phyloP scores from a whole-genome alignment of 805 yeast species.

The Lipomyces oligophaga region DNA sequence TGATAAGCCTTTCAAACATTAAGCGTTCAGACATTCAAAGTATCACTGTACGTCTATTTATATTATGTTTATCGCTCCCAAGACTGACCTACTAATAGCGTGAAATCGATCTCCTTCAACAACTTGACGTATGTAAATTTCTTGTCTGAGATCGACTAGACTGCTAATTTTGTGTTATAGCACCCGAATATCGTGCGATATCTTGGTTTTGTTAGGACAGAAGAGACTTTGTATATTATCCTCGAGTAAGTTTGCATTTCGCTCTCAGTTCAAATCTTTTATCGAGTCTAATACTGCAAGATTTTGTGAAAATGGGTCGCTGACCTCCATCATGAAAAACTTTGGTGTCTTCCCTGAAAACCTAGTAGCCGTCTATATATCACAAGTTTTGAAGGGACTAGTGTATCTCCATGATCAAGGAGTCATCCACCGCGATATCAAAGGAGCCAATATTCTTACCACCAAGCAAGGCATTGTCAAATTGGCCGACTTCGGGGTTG shows the following conservation, averaged over 20 bases:
- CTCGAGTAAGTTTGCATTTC: constrained; percentile 48
- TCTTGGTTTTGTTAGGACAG: constrained; percentile 60
- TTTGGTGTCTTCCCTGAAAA: constrained; percentile 55
- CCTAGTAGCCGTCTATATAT: constrained; percentile 48
- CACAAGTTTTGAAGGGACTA: constrained; percentile 58
- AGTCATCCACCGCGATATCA: constrained; percentile 72
- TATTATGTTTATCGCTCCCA: constrained; percentile 15
- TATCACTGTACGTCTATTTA: constrained; percentile 43
- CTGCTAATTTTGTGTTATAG: not conserved
- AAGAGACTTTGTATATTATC: constrained; percentile 52
- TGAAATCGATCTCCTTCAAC: constrained; percentile 63
- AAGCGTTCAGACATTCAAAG: constrained; percentile 34
- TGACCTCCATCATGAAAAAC: constrained; percentile 50
- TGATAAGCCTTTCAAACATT: constrained; percentile 52
- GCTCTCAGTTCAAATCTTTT: not conserved
- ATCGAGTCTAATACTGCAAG: constrained; percentile 8
- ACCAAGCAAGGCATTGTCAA: constrained; percentile 62
- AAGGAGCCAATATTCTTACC: constrained; percentile 67
- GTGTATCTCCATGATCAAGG: constrained; percentile 65
- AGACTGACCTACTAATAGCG: constrained; percentile 45
- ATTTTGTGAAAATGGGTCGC: constrained; percentile 59
- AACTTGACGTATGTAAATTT: constrained; percentile 41
- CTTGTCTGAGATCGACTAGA: no score
- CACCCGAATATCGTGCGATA: constrained; percentile 67
- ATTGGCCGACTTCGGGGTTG: constrained; percentile 76